phyloP scores from a whole-genome alignment of 78 protist species.

The Cavenderia fasciculata region DNA sequence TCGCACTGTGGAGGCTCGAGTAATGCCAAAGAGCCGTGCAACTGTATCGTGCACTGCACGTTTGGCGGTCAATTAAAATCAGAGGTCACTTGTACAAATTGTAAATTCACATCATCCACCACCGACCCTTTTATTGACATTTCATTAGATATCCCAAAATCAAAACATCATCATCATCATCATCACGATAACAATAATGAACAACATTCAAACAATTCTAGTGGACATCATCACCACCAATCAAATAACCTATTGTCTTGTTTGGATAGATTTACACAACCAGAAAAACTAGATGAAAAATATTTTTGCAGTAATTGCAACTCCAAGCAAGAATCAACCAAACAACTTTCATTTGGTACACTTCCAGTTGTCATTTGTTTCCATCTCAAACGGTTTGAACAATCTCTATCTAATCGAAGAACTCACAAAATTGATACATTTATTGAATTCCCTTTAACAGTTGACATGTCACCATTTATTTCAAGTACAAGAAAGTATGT shows the following conservation, averaged over 20 bases:
- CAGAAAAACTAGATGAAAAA: constrained; percentile 72
- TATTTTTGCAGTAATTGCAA: constrained; percentile 69
- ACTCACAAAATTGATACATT: constrained; percentile 74
- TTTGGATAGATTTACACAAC: constrained; percentile 81
- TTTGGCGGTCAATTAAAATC: constrained; percentile 73
- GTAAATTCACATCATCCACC: constrained; percentile 42
- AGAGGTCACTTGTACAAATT: constrained; percentile 50
- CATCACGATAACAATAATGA: neutral
- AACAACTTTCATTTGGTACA: constrained; percentile 65
- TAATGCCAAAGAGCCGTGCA: constrained; percentile 63
- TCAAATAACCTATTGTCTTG: constrained; percentile 33
- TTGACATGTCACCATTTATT: constrained; percentile 65
- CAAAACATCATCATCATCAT: neutral
- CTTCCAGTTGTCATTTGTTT: constrained; percentile 76
- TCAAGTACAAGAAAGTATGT: constrained; percentile 23
- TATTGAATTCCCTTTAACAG: constrained; percentile 53
- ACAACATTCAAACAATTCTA: neutral
- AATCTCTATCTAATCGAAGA: constrained; percentile 51
- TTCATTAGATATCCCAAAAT: constrained; percentile 60
- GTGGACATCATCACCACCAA: neutral
- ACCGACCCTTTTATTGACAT: constrained; percentile 81
- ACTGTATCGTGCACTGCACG: constrained; percentile 70
- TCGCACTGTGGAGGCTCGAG: constrained; percentile 67
- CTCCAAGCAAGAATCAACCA: constrained; percentile 65
- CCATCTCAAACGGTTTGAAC: constrained; percentile 73